Percentiles rank a stretch among this genome's conserved stretches.
Conservation (phyloP, 148 eudicot genomes). For the Rhododendron ferrugineum region DNA sequence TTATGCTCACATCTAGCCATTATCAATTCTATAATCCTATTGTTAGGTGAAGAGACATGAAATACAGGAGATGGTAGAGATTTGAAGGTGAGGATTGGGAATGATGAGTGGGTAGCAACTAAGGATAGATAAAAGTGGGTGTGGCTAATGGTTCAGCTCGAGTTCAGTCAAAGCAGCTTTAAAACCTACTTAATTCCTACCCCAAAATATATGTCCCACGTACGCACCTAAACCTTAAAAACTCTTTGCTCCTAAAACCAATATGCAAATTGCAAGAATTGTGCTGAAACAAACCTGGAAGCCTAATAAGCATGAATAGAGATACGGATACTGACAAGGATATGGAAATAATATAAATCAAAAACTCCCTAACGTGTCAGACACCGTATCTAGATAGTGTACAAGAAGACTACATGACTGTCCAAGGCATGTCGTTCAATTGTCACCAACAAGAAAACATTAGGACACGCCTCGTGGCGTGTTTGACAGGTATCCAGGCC, state of each 20-base stretch:
- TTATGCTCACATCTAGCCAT: neutral
- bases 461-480: neutral
- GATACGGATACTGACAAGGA: neutral
- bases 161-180: neutral
- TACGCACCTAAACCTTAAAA: neutral
- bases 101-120: conserved; percentile 8
- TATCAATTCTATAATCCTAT: neutral
- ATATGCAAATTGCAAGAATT: neutral
- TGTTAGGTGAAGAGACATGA: neutral
- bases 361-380: neutral
- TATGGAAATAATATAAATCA: neutral
- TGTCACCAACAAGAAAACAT: neutral
- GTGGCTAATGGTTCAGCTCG: conserved; percentile 7
- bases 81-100: neutral
- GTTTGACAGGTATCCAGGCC: neutral
- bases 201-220: neutral
- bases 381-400: neutral
- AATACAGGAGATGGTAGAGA: neutral
- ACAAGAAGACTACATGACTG: neutral
- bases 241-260: neutral
- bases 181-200: neutral
- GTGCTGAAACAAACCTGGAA: neutral
- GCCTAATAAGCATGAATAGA: neutral
- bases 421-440: neutral
- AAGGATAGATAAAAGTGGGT: neutral